Conservation (phyloP, 1,284 basidiomycete species). For the Coniferiporia sulphurascens region DNA sequence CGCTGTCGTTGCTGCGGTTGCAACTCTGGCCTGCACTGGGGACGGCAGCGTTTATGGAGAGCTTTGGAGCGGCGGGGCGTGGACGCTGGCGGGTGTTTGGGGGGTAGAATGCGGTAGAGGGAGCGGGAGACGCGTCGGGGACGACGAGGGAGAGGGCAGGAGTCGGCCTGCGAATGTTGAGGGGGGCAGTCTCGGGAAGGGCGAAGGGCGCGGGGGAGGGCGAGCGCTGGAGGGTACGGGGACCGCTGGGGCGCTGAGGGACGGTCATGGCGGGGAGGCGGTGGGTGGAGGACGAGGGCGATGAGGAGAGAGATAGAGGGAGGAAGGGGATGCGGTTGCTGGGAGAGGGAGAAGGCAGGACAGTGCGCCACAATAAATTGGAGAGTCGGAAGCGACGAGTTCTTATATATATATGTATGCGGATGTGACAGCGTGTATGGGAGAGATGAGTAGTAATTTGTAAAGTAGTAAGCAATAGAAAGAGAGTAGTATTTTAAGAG, state of each 20-base stretch:
- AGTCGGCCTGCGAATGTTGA: slow-evolving; percentile 37
- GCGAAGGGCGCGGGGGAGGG: slow-evolving; percentile 41
- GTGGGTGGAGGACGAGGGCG: slow-evolving; percentile 20
- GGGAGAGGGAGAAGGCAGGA: too few species aligned
- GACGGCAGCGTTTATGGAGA: slow-evolving; percentile 9
- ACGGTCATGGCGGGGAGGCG: slow-evolving; percentile 22
- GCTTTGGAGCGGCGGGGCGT: slow-evolving; percentile 5
- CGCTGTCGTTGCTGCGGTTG: slow-evolving; percentile 14
- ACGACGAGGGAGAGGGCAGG: slow-evolving; percentile 23
- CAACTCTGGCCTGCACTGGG: neutral
- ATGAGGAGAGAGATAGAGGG: neutral
- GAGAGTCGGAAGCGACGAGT: too few species aligned
- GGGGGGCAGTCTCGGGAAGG: slow-evolving; percentile 35
- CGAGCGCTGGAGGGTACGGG: slow-evolving; percentile 42
- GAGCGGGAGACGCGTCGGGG: slow-evolving; percentile 28
- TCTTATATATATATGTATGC: too few species aligned
- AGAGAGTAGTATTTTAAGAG: too few species aligned
- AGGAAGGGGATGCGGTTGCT: neutral
- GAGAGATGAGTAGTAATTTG: too few species aligned
- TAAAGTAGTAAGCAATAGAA: too few species aligned
- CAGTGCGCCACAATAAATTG: too few species aligned
- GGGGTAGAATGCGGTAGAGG: slow-evolving; percentile 23
- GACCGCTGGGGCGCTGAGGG: slow-evolving; percentile 50
- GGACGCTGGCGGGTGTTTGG: slow-evolving; percentile 20
- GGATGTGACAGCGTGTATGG: too few species aligned